Conservation (phyloP, 2,329 filamentous ascomycete species). For the Cordyceps fumosorosea region DNA sequence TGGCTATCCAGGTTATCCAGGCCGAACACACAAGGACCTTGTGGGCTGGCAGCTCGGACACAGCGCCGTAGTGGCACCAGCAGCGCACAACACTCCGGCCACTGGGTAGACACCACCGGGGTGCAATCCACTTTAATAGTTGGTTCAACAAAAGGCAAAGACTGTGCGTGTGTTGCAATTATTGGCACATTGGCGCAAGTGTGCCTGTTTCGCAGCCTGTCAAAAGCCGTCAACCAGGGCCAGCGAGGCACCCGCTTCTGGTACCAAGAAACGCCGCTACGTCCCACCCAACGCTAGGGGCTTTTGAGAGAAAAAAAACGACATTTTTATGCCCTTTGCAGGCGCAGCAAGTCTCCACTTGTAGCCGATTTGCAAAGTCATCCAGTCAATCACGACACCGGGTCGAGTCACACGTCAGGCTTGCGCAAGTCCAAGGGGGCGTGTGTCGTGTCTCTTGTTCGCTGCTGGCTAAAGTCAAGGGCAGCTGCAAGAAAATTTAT, state of each 20-base stretch:
- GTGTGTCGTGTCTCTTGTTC: slow-evolving; percentile 4
- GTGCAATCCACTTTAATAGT: slow-evolving; percentile 8
- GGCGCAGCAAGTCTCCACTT: slow-evolving; percentile 9
- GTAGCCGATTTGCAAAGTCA: slow-evolving; percentile 12
- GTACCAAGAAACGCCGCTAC: slow-evolving; percentile 7
- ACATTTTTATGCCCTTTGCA: slow-evolving; percentile 8
- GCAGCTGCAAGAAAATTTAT: slow-evolving; percentile 7
- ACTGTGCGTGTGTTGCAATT: background rate
- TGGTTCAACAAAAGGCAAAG: background rate
- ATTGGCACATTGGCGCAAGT: background rate
- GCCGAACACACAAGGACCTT: slow-evolving; percentile 6
- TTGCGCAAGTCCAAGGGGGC: slow-evolving; percentile 9
- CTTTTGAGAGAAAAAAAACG: background rate
- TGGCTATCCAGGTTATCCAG: slow-evolving; percentile 10
- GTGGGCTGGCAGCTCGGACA: slow-evolving; percentile 9
- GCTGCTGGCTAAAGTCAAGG: background rate
- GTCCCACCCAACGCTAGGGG: slow-evolving; percentile 2
- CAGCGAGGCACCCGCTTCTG: background rate
- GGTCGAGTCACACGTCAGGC: slow-evolving; percentile 14
- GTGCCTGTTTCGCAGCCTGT: slow-evolving; percentile 8
- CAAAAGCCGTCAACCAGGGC: slow-evolving; percentile 1
- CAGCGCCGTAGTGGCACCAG: background rate
- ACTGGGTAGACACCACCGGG: background rate
- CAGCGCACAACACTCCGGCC: background rate
- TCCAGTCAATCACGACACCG: slow-evolving; percentile 15